phyloP scores from a whole-genome alignment of 2,329 filamentous ascomycete genomes.

The Phaeoacremonium minimum region DNA sequence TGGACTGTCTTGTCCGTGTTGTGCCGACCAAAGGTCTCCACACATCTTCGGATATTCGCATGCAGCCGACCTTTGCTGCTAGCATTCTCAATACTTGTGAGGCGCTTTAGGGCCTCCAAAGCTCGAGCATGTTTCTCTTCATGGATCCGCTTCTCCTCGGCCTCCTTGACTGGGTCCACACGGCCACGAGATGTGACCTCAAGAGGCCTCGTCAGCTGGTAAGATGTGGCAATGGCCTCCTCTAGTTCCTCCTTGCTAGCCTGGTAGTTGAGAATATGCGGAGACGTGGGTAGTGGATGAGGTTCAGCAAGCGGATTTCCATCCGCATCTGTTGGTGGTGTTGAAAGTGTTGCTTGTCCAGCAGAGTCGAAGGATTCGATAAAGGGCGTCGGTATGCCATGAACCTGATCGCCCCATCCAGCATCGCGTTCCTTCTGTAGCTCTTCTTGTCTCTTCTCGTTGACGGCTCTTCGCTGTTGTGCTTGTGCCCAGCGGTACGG shows the following conservation, averaged over 20 bases:
- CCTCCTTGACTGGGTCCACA: conserved; percentile 34
- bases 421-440: conserved; percentile 62
- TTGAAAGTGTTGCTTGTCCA: conserved; percentile 37
- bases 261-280: conserved; percentile 69
- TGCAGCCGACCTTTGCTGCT: conserved; percentile 75
- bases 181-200: conserved; percentile 22
- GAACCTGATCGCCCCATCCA: conserved; percentile 71
- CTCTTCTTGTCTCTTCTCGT: conserved; percentile 68
- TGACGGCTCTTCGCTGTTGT: conserved; percentile 77
- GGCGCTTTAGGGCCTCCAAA: conserved; percentile 71
- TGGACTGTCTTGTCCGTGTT: conserved; percentile 71
- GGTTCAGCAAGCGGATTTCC: conserved; percentile 34
- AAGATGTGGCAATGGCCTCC: conserved; percentile 62
- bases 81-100: conserved; percentile 72
- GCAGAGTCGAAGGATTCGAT: conserved; percentile 74
- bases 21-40: conserved; percentile 87
- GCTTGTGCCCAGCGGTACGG: conserved; percentile 80
- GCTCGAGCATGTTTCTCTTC: conserved; percentile 61
- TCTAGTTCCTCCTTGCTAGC: conserved; percentile 65
- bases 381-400: conserved; percentile 76
- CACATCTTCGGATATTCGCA: conserved; percentile 78
- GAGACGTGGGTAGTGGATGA: conserved; percentile 39
- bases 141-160: conserved; percentile 33
- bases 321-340: conserved; percentile 30
- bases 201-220: conserved; percentile 60